Evolutionary conservation across 768 basidiomycete species (phyloP).

Genomic region (Coprinellus micaceus): DNA sequence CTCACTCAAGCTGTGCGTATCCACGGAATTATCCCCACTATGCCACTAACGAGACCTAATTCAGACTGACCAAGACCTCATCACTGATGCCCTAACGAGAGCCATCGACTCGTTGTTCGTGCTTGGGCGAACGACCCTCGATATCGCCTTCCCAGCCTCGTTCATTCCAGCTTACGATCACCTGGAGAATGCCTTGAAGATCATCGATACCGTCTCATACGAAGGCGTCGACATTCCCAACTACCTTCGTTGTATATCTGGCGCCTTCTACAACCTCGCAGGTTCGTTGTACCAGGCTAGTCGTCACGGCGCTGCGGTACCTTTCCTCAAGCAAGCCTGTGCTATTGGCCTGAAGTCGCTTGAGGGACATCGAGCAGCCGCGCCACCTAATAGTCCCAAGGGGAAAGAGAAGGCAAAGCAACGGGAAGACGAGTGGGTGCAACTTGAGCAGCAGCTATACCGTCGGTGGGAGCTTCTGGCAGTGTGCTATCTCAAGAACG

Average conservation of each 20-base stretch:
- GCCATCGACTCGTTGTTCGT: conserved; percentile 54
- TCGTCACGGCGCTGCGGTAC: conserved; percentile 58
- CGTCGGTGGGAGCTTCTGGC: conserved; percentile 80
- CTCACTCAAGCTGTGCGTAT: background rate
- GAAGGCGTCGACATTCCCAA: conserved; percentile 40
- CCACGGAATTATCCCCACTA: background rate
- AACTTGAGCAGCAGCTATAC: conserved; percentile 61
- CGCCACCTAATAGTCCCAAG: background rate
- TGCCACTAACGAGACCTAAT: background rate
- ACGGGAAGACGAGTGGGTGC: conserved; percentile 46
- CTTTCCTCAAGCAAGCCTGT: conserved; percentile 65
- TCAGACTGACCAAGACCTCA: background rate
- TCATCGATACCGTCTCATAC: conserved; percentile 25
- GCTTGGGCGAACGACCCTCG: conserved; percentile 44
- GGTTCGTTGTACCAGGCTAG: conserved; percentile 66
- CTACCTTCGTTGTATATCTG: conserved; percentile 65
- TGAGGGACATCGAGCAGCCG: conserved; percentile 20
- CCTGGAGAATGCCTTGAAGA: conserved; percentile 40
- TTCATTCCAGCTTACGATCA: conserved; percentile 44
- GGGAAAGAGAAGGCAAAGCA: conserved; percentile 12
- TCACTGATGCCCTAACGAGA: conserved; percentile 35
- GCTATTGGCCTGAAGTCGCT: conserved; percentile 48
- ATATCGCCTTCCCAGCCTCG: conserved; percentile 39
- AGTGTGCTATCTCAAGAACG: conserved; percentile 72
- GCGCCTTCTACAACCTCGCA: conserved; percentile 66